Base-by-base conservation (phyloP, 139 green algal genomes). In the Dunaliella primolecta region DNA sequence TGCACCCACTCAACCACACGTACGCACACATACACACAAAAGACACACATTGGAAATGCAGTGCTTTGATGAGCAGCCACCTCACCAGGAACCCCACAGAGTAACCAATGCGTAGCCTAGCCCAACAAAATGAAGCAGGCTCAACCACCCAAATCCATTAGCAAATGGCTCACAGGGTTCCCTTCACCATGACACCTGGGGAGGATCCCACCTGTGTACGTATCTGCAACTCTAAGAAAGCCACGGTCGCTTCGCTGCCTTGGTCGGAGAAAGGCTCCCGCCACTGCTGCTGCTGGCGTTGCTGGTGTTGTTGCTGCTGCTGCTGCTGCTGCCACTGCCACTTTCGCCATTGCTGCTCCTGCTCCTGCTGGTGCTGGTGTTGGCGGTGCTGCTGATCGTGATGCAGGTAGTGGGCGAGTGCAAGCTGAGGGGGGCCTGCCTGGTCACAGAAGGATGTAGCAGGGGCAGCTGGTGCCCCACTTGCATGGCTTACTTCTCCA, bases 201-300 rank as follows among this genome's bases (percentile, higher is more conserved):
- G 15, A 64, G 46, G 46, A 64, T 25, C 46, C 77, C 55, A 86
- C 83, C 24, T 86, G 83, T 1, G 93, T 95, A 32, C 93, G 88
- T n/a, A 96, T 92, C 87, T 96, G 93, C 64, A 97, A 81, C 90
- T 97, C 95, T 81, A 97, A 35, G 56, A 77, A 87, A 21, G 81
- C 64, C 72, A 32, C 72, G 55, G 29, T 29, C 25, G 1, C 46
- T 2, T 29, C 3, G 38, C 36, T 64, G 29, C 36, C 29, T 38
- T 70, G 36, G 76, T 1, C 27, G 33, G 32, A 46, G 79, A 78
- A 78, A 3, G 29, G 30, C 76, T 81, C 7, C 31, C 46, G 32
- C 76, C 32, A 33, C 76, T 81, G 31, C 24, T 46, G 31, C 7
- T 81, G 32, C 24, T 81, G 76, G 29, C 46, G 31, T 3, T 46